Base-by-base conservation (phyloP, 768 basidiomycete genomes). In the Kwoniella sp. region DNA sequence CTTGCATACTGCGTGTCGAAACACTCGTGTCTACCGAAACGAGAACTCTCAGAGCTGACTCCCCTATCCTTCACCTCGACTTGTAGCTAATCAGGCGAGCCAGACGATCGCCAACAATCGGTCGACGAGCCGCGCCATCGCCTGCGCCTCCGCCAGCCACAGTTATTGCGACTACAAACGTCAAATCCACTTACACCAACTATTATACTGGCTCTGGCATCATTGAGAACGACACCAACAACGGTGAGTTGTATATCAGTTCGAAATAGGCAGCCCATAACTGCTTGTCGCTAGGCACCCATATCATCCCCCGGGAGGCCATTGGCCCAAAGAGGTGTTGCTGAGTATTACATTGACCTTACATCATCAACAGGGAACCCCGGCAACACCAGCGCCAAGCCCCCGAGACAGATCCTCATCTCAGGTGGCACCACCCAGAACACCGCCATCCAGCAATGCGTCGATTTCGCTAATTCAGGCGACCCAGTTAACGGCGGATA, bases 131-230 rank as follows among this genome's bases (percentile, higher is more conserved):
- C 21, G 22, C 29, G 22, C 56, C 56, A 3, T 57, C 56, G 0
- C 44, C 40, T 17, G n/a, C 44, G 0, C 56, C 56, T n/a, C 22
- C 56, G 7, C 56, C 56, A 7, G 21, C n/a, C 12, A 10, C 22
- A 29, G 44, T 57, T 19, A 25, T 57, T 19, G 15, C 40, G 8
- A 44, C 8, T 44, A 15, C 15, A 47, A 24, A 36, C 19, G 56
- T 49, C 10, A n/a, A 40, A 7, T 22, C 21, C 19, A 21, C 30
- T 1, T 57, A 57, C 26, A 19, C 9, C 27, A 9, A 21, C 5
- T 57, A 27, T n/a, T 57, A 37, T 27, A 21, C 22, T 13, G 56
- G 56, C 13, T 57, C 56, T 10, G 56, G 56, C 7, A 8, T 47
- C 2, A 57, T 30, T n/a, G 27, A 27, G 46, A 57, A 9, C 19